phyloP scores from a whole-genome alignment of 208 protist species.

The Crithidia mellificae region DNA sequence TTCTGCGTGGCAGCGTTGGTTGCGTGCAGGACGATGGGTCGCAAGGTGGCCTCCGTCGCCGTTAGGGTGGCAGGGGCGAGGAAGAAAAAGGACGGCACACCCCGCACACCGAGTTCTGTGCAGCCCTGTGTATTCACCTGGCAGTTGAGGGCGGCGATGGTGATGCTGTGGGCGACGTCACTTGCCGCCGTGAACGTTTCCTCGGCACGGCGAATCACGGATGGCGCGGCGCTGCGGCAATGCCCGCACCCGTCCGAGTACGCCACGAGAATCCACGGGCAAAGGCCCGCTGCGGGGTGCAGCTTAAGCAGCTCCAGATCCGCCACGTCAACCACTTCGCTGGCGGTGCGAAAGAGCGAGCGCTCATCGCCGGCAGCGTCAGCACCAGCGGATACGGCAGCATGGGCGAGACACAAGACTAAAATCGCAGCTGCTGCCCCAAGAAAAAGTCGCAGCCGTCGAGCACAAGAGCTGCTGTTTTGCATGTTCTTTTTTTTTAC shows the following conservation, averaged over 20 bases:
- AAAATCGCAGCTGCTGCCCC: too few species aligned
- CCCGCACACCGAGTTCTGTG: constrained; percentile 22
- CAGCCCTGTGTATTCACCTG: constrained; percentile 32
- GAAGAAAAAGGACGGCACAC: constrained; percentile 44
- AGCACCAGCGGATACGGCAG: too few species aligned
- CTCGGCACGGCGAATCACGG: constrained; percentile 5
- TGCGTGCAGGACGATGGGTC: constrained; percentile 2
- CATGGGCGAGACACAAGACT: too few species aligned
- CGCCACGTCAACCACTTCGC: constrained; percentile 18
- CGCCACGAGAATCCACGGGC: constrained; percentile 65
- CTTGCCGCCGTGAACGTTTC: constrained; percentile 7
- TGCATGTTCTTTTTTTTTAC: too few species aligned
- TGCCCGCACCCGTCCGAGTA: constrained; percentile 62
- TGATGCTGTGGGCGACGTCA: constrained; percentile 22
- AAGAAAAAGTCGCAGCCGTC: too few species aligned
- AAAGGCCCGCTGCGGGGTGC: constrained; percentile 39
- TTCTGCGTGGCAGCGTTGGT: not conserved
- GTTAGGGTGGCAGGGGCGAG: constrained; percentile 19
- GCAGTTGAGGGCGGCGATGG: constrained; percentile 58
- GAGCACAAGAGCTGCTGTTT: too few species aligned
- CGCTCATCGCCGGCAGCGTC: not conserved
- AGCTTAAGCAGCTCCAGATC: constrained; percentile 19
- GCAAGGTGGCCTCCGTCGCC: not conserved
- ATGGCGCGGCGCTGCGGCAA: constrained; percentile 45
- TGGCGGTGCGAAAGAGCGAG: constrained; percentile 21